A percentile compares a stretch with the other conserved stretches of the same genome.
These are phyloP conservation scores for Pseudogymnoascus sp. DNA, from an alignment of 2,329 filamentous ascomycete genomes.

Conservation along the genomic window DNA sequence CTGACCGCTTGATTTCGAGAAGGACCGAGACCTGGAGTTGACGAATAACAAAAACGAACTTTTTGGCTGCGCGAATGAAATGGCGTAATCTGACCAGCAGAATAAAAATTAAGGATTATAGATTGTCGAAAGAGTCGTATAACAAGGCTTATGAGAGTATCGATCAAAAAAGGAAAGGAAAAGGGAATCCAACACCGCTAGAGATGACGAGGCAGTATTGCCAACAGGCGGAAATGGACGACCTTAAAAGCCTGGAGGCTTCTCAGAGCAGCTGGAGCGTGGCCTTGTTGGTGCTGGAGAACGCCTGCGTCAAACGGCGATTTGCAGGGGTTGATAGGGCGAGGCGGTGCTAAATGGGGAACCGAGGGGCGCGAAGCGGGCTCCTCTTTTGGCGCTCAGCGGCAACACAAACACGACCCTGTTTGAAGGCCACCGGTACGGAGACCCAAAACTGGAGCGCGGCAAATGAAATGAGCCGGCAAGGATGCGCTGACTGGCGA, in stretches of 20 bases:
- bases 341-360: constrained; percentile 6
- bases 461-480: constrained; percentile 4
- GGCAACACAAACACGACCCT: constrained; percentile 8
- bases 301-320: constrained; percentile 4
- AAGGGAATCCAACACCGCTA: constrained; percentile 4
- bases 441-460: constrained; percentile 7
- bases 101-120: constrained; percentile 6
- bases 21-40: not conserved
- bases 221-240: constrained; percentile 4
- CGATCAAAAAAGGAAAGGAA: not conserved
- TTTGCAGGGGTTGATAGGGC: constrained; percentile 5
- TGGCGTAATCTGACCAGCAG: constrained; percentile 7
- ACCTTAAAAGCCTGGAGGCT: constrained; percentile 8
- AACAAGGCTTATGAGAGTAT: constrained; percentile 2
- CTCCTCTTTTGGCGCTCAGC: constrained; percentile 7
- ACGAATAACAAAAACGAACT: constrained; percentile 3
- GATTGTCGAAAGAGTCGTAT: not conserved
- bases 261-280: not conserved
- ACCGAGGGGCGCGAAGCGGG: constrained; percentile 2
- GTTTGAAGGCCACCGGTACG: constrained; percentile 3
- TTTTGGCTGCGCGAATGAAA: constrained; percentile 2
- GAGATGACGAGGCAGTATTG: not conserved
- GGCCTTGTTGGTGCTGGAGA: not conserved
- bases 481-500: not conserved
- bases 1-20: constrained; percentile 1